Base-by-base conservation (phyloP, 306 rosid species). In the Prunus mongolica region DNA sequence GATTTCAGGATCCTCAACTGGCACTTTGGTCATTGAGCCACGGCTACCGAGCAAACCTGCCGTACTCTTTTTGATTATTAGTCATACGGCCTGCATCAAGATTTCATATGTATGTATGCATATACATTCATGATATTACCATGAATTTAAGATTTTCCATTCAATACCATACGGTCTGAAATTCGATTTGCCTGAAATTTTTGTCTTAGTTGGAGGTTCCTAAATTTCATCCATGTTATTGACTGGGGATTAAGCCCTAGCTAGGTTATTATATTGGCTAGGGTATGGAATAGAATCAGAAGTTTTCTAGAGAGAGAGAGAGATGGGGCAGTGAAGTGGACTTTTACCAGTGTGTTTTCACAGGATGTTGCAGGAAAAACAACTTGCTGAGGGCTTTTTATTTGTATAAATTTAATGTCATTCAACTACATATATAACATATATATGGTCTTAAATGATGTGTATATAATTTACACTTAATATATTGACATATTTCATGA, bases 21-120 rank as follows among this genome's bases (percentile, higher is more conserved):
- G 10, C 57, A 83, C 86, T 84, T 84, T 52, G 90, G 76, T 32
- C 85, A 77, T 70, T 69, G 87, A 80, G 83, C 86, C 82, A 63
- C 2, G 9, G 44, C 44, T 6, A 38, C 44, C 9, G 44, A 6
- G 8, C 44, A 45, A 70, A 27, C 65, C 49, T 73, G 66, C 74
- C 16, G 57, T 47, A 74, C 65, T 27, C 20, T 8, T 75, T 32
- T 55, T 52, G 30, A 27, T 46, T 62, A 50, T 56, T 85, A 74
- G 51, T 64, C 47, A 57, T 57, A 57, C 12, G 46, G 14, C 60
- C 49, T 64, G 64, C 38, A 25, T 44, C 44, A 47, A 57, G 18
- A 60, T 25, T 69, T 14, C 24, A n/a, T 64, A 20, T 38, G 44
- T 32, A 32, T 32, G 38, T 57, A 9, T 56, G 54, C 16, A 45